Evolutionary conservation across 2,329 filamentous ascomycete genomes (phyloP).

Genomic region (Nigrograna mackinnonii): DNA sequence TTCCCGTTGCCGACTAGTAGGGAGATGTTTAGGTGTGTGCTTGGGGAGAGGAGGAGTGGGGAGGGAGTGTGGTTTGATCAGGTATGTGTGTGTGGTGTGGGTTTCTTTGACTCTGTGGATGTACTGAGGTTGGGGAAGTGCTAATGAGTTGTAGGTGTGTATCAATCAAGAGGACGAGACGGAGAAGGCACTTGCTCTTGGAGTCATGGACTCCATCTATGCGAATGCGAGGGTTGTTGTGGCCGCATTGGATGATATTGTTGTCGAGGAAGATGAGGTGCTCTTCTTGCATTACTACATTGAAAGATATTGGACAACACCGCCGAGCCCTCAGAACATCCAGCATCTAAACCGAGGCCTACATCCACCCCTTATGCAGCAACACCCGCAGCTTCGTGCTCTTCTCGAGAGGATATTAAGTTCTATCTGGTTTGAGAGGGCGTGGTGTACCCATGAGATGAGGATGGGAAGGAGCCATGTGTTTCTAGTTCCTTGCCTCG

Average conservation of each 20-base stretch:
- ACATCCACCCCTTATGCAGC: conserved; percentile 34
- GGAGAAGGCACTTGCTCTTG: conserved; percentile 44
- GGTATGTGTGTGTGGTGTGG: conserved; percentile 3
- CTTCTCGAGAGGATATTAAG: conserved; percentile 41
- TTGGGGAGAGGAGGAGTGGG: conserved; percentile 37
- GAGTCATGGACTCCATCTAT: conserved; percentile 48
- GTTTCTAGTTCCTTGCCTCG: conserved; percentile 44
- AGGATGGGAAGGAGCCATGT: conserved; percentile 43
- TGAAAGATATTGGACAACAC: conserved; percentile 33
- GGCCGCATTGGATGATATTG: conserved; percentile 47
- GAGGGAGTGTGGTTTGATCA: conserved; percentile 53
- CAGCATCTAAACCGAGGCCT: conserved; percentile 29
- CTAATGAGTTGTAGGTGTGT: conserved; percentile 30
- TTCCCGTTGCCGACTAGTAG: conserved; percentile 44
- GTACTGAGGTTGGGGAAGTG: no score
- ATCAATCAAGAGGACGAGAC: conserved; percentile 45
- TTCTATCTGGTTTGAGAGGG: conserved; percentile 49
- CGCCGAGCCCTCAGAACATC: conserved; percentile 16
- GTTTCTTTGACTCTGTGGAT: not conserved
- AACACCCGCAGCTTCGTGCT: conserved; percentile 20
- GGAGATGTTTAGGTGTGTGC: conserved; percentile 45
- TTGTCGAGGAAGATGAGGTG: conserved; percentile 37
- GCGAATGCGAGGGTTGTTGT: conserved; percentile 44
- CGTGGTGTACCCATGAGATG: conserved; percentile 52
- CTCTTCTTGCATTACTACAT: conserved; percentile 43